These are phyloP conservation scores for Immersiella caudata DNA, from an alignment of 495 filamentous ascomycete genomes.

Conservation along the genomic window DNA sequence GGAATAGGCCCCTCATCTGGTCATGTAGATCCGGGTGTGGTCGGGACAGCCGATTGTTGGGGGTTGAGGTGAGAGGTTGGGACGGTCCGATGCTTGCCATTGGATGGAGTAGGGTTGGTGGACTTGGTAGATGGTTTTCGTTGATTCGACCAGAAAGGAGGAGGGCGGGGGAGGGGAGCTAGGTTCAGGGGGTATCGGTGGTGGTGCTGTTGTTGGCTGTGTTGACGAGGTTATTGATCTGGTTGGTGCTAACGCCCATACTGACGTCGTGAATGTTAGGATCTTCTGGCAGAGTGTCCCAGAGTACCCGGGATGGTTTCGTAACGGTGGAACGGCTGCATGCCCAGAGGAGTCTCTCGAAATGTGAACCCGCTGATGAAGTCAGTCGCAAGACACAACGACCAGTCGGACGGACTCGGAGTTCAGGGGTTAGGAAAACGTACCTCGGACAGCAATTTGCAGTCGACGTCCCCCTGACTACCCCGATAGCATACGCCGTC, in stretches of 20 bases:
- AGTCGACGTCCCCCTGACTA: not conserved
- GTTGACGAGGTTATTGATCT: not conserved
- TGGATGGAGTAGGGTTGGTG: not conserved
- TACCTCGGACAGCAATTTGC: not conserved
- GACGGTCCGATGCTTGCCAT: not conserved
- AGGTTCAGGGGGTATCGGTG: not conserved
- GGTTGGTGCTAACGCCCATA: not conserved
- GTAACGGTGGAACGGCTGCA: not conserved
- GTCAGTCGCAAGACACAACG: not conserved
- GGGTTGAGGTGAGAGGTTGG: not conserved
- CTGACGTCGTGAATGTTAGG: not conserved
- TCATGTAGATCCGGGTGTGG: not conserved
- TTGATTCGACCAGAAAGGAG: not conserved
- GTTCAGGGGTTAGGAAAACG: not conserved
- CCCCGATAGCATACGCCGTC: not conserved
- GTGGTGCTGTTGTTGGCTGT: not conserved
- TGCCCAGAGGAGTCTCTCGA: not conserved
- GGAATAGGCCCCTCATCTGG: not conserved
- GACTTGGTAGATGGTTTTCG: not conserved
- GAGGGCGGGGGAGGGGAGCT: not conserved
- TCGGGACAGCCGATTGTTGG: not conserved
- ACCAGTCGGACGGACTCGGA: too few relatives aligned
- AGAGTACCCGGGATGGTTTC: not conserved
- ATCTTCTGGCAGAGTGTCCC: not conserved
- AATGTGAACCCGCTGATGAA: not conserved